Evolutionary conservation across 2,329 filamentous ascomycete genomes (phyloP), one percentile per base, ranked within the genome.

Genomic region (Salinomyces thailandicus): DNA sequence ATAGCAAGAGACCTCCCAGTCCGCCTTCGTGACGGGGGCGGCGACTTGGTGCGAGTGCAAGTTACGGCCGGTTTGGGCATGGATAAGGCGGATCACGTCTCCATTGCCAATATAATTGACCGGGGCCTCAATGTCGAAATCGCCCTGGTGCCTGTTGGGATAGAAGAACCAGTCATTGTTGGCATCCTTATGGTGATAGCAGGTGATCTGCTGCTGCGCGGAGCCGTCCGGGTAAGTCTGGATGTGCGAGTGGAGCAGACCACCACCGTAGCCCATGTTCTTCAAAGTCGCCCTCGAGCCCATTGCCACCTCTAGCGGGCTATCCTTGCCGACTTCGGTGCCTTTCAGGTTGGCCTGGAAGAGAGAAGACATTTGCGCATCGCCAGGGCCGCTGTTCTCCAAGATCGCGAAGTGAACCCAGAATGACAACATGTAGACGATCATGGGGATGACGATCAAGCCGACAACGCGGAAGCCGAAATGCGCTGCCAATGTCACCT

Each of bases 131-230:
- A 75, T 63, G 51, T 87, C 71, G 54, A 79, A 94, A 13, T 82
- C 79, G 16, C 72, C 64, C 41, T 93, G 75, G 36, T 71, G 64
- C 45, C 93, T 84, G 66, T 89, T 94, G 17, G 91, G 91, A 61
- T 95, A 95, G 64, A 98, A 87, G 66, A 93, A 94, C 91, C 91
- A 98, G 61, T 98, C 91, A 61, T 98, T 98, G 75, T 98, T 98
- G 60, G 89, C 74, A 69, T 98, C 91, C 62, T 98, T 98, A 72
- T 98, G 91, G 65, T 98, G 91, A 65, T 98, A 98, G 71, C 93
- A 98, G 45, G 91, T 98, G 44, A 98, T 80, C 61, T 98, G 91
- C 63, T 98, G 93, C 64, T 98, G 91, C 35, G 67, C 68, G 24
- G 91, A 96, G 19, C 89, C 91, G 57, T 95, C 87, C 0, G 89